phyloP scores from a whole-genome alignment of 2,329 filamentous ascomycete species.

The Cladosporium sp. region DNA sequence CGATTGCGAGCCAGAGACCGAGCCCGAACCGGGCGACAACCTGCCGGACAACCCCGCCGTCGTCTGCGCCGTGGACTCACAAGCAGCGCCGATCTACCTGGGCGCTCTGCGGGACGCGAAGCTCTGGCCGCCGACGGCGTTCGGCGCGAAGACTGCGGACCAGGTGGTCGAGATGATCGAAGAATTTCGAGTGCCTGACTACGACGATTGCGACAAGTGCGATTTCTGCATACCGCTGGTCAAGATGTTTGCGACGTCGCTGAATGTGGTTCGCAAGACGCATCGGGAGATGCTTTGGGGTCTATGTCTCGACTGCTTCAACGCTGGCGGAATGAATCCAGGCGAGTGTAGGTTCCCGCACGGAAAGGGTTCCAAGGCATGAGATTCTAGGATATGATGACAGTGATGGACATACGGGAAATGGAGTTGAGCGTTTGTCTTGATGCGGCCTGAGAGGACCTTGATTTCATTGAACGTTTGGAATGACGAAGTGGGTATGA shows the following conservation, averaged over 20 bases:
- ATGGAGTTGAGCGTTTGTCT: too few species aligned
- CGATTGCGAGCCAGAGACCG: constrained; percentile 24
- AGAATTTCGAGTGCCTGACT: constrained; percentile 21
- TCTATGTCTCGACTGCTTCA: constrained; percentile 27
- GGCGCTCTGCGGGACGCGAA: constrained; percentile 22
- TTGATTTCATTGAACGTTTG: constrained; percentile 1
- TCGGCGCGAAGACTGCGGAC: constrained; percentile 14
- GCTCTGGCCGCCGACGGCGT: constrained; percentile 24
- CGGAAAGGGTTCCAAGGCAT: constrained; percentile 13
- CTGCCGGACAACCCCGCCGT: not conserved
- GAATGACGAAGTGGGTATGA: not conserved
- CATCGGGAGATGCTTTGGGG: constrained; percentile 26
- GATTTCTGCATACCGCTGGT: constrained; percentile 24
- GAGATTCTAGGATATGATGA: too few species aligned
- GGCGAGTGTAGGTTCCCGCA: constrained; percentile 26
- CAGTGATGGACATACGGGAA: too few species aligned
- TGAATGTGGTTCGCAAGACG: constrained; percentile 18
- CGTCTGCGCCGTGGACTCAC: constrained; percentile 21
- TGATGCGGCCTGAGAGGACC: not conserved
- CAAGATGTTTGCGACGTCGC: constrained; percentile 16
- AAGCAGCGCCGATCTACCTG: constrained; percentile 19
- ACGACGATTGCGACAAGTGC: constrained; percentile 24
- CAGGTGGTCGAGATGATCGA: constrained; percentile 12
- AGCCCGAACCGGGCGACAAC: constrained; percentile 13
- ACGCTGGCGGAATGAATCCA: constrained; percentile 14